Base-by-base conservation (phyloP, 208 protist genomes). In the Tetramitus jugosus region DNA sequence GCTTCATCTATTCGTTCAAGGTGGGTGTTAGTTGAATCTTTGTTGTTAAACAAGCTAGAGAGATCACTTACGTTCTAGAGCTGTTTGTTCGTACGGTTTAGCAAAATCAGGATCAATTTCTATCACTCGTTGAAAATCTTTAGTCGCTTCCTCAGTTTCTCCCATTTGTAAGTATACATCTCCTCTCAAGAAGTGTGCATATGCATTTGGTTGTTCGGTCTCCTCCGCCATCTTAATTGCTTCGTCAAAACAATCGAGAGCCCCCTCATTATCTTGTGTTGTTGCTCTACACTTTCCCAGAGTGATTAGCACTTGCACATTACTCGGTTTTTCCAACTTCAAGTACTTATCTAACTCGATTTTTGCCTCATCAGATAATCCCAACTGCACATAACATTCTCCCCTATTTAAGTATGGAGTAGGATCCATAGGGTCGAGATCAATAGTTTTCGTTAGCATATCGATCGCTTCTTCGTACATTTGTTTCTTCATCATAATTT, bases 311-410 rank as follows among this genome's bases (percentile, higher is more conserved):
- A 69, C 39, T 26, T 13, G 23, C n/a, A n/a, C n/a, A 43, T 69
- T 39, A 1, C 35, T 45, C 0, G 62, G 62, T 4, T 69, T 13
- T 69, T 69, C 62, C 20, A 69, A 26, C 31, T 69, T 69, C 17
- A 69, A 69, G 26, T 69, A 69, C 43, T 69, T 69, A 13, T 45
- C 39, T 3, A 69, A 45, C 31, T 69, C 62, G 3, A 13, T 14
- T n/a, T 13, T 69, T 69, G 35, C 62, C 1, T 43, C 10, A 1
- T 69, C 62, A 40, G 14, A 69, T 13, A 43, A 29, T 45, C 43
- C 35, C 13, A 69, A 45, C 1, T 69, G 62, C 3, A 69, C 62
- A 43, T 69, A 69, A 45, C 62, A 69, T 43, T 69, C 62, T 31
- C 62, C 62, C 26, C 62, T 43, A 31, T 43, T 42, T 6, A 31